A percentile compares a stretch with the other conserved stretches of the same genome.
phyloP scores from a whole-genome alignment of 2,329 filamentous ascomycete genomes.

The Colletotrichum truncatum region DNA sequence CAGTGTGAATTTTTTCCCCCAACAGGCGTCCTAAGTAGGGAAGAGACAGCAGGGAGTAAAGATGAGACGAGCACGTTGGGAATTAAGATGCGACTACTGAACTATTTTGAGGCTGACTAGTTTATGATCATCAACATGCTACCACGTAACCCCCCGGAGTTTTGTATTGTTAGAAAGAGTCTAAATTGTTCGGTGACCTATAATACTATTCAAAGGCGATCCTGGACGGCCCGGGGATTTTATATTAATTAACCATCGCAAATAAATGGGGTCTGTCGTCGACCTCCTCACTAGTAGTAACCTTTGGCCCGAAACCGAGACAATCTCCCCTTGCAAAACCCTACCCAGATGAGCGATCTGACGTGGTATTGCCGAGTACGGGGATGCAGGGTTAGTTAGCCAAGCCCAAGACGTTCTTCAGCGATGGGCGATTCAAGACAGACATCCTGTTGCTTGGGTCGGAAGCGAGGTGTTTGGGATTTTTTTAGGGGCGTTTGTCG shows the following conservation, averaged over 20 bases:
- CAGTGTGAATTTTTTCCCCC: background rate
- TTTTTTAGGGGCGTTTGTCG: background rate
- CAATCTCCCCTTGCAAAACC: background rate
- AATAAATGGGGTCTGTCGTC: background rate
- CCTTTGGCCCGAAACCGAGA: background rate
- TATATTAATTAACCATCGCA: background rate
- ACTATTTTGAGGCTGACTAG: conserved; percentile 1
- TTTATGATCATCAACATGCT: background rate
- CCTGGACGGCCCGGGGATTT: background rate
- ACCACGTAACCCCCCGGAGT: background rate
- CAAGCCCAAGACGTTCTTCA: background rate
- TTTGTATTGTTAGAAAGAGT: background rate
- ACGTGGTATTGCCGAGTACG: background rate
- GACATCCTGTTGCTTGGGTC: background rate
- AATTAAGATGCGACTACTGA: background rate
- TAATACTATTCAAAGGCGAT: background rate
- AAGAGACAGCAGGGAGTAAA: background rate
- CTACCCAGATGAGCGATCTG: background rate
- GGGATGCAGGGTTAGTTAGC: background rate
- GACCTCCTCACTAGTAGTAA: background rate
- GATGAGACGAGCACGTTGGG: background rate
- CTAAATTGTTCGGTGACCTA: background rate
- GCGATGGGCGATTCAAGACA: background rate
- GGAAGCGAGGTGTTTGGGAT: conserved; percentile 6
- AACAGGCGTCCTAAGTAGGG: too few species aligned